phyloP scores from a whole-genome alignment of 2,329 filamentous ascomycete species.

The Conoideocrella luteorostrata region DNA sequence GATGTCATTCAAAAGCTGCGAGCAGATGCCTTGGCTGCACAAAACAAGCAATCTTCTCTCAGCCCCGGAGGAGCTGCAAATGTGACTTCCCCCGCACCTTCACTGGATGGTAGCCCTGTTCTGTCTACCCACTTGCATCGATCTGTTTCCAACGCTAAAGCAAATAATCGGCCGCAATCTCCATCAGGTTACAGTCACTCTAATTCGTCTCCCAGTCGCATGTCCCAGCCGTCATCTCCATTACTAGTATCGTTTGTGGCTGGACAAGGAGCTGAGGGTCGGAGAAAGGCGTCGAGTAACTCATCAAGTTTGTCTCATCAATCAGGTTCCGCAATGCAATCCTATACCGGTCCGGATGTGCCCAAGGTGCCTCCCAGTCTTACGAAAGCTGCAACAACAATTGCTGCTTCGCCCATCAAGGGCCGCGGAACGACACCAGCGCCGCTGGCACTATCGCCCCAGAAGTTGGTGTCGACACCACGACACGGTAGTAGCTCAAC shows the following conservation, averaged over 20 bases:
- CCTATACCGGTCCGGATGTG: conserved; percentile 65
- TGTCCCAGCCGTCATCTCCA: conserved; percentile 62
- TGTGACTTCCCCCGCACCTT: conserved; percentile 56
- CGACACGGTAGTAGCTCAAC: conserved; percentile 55
- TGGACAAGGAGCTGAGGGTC: conserved; percentile 67
- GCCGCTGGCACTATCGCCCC: conserved; percentile 51
- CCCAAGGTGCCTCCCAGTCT: conserved; percentile 55
- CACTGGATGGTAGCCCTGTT: conserved; percentile 78
- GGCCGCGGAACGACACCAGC: conserved; percentile 44
- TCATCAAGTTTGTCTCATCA: conserved; percentile 79
- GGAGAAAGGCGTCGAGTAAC: conserved; percentile 87
- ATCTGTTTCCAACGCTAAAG: conserved; percentile 76
- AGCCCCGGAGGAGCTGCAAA: conserved; percentile 37
- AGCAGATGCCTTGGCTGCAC: conserved; percentile 74
- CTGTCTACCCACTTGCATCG: conserved; percentile 74
- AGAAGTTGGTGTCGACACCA: conserved; percentile 55
- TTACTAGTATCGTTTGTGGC: conserved; percentile 96
- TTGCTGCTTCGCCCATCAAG: conserved; percentile 51
- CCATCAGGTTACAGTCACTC: conserved; percentile 74
- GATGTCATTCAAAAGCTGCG: conserved; percentile 95
- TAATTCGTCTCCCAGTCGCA: conserved; percentile 81
- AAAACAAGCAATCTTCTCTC: conserved; percentile 44
- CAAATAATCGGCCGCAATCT: conserved; percentile 71
- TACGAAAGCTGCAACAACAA: conserved; percentile 53
- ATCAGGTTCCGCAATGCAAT: conserved; percentile 59